Percentiles rank a stretch among this genome's conserved stretches.
Conservation (phyloP, 1,139 yeast species). For the Sugiyamaella neomexicana region DNA sequence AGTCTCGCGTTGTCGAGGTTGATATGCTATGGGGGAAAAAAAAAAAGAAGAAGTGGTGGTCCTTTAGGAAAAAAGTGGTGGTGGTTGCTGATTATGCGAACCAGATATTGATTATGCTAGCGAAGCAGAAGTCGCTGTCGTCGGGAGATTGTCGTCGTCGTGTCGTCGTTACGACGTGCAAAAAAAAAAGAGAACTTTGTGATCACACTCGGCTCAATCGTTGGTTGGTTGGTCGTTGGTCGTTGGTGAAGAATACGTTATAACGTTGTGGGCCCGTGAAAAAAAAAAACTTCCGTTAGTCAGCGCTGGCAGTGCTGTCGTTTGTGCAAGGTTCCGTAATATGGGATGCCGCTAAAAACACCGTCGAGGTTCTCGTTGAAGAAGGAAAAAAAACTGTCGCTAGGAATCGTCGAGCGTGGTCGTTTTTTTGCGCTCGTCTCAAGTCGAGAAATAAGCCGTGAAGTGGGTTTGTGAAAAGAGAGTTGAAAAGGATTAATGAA, state of each 20-base stretch:
- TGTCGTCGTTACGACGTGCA: not conserved
- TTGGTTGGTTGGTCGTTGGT: not conserved
- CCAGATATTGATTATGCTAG: too few species aligned
- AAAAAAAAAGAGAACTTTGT: not conserved
- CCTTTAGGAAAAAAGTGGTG: too few species aligned
- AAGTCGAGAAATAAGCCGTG: slow-evolving; percentile 13
- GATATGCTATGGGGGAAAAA: too few species aligned
- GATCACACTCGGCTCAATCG: not conserved
- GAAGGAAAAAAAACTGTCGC: not conserved
- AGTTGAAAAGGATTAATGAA: slow-evolving; percentile 8
- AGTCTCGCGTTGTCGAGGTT: too few species aligned
- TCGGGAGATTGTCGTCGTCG: not conserved
- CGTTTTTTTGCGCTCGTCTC: not conserved
- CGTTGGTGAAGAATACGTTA: not conserved
- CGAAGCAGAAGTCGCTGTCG: too few species aligned
- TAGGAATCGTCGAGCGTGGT: not conserved
- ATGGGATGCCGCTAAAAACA: not conserved
- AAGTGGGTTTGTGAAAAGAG: slow-evolving; percentile 11
- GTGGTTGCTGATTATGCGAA: too few species aligned
- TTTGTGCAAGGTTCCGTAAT: not conserved
- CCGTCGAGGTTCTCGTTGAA: not conserved
- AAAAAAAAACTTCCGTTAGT: not conserved
- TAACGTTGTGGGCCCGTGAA: not conserved
- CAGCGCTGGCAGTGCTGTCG: not conserved
- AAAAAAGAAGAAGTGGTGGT: too few species aligned